phyloP scores from a whole-genome alignment of 2,329 filamentous ascomycete species.

The Rugonectria rugulosa region DNA sequence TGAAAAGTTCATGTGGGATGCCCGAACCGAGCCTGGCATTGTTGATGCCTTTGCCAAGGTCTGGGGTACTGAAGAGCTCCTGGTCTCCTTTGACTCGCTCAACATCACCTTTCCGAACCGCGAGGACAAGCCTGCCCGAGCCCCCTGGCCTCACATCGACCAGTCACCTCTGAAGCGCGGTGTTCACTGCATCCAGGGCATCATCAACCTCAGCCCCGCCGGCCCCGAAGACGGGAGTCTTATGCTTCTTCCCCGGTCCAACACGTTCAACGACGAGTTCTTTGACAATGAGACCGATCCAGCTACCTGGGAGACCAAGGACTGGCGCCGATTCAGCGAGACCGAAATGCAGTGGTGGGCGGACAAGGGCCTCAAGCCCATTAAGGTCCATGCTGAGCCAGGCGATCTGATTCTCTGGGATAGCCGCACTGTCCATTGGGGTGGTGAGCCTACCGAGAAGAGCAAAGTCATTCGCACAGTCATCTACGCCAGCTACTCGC shows the following conservation, averaged over 20 bases:
- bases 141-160: slow-evolving; percentile 2
- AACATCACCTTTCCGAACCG: slow-evolving; percentile 10
- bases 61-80: slow-evolving; percentile 5
- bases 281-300: slow-evolving; percentile 3
- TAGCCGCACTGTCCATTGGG: background rate
- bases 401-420: slow-evolving; percentile 3
- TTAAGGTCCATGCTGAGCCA: slow-evolving; percentile 1
- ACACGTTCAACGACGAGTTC: slow-evolving; percentile 2
- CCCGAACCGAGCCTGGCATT: slow-evolving; percentile 4
- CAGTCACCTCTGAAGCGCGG: slow-evolving; percentile 3
- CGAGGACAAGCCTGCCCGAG: background rate
- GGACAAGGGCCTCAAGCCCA: background rate
- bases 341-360: slow-evolving; percentile 4
- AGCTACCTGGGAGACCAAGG: background rate
- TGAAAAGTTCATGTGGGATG: slow-evolving; percentile 11
- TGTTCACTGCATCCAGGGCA: slow-evolving; percentile 1
- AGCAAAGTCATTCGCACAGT: background rate
- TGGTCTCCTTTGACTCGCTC: slow-evolving; percentile 1
- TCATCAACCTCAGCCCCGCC: background rate
- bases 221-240: background rate
- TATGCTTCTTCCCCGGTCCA: background rate
- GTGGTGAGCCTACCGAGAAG: background rate
- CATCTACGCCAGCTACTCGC: slow-evolving; percentile 3
- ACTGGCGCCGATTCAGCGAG: slow-evolving; percentile 2
- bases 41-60: background rate